phyloP scores from a whole-genome alignment of 2,329 filamentous ascomycete genomes.

The Macrophomina tecta region DNA sequence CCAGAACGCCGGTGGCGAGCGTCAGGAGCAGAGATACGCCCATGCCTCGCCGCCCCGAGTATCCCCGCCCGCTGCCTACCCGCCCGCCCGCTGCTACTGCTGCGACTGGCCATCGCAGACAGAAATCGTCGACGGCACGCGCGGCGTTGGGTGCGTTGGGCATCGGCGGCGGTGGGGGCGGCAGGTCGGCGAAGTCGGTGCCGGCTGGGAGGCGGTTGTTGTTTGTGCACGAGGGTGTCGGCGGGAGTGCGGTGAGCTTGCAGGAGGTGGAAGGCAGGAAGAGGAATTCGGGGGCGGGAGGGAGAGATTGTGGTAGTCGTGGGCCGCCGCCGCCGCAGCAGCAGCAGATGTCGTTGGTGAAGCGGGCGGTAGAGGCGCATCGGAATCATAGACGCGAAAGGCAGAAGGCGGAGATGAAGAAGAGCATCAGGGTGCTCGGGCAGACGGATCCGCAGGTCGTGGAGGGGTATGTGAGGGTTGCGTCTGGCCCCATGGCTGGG shows the following conservation, averaged over 20 bases:
- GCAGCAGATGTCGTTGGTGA: not conserved
- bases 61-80: not conserved
- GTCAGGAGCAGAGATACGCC: too few relatives aligned
- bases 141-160: constrained; percentile 2
- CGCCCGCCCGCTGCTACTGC: not conserved
- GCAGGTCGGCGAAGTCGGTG: too few relatives aligned
- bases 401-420: constrained; percentile 14
- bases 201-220: too few relatives aligned
- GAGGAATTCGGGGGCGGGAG: too few relatives aligned
- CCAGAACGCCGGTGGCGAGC: not conserved
- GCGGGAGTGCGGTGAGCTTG: too few relatives aligned
- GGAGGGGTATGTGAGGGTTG: constrained; percentile 7
- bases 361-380: constrained; percentile 18
- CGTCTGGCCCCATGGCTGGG: too few relatives aligned
- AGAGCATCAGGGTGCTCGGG: constrained; percentile 7
- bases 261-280: too few relatives aligned
- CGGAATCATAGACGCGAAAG: not conserved
- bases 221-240: not conserved
- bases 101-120: not conserved
- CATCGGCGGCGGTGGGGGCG: not conserved
- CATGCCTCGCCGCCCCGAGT: not conserved
- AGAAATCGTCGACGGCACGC: not conserved
- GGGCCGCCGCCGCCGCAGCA: not conserved
- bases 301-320: not conserved
- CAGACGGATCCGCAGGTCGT: constrained; percentile 3